Base-by-base conservation (phyloP, 306 rosid species). In the Fragaria nilgerrensis region DNA sequence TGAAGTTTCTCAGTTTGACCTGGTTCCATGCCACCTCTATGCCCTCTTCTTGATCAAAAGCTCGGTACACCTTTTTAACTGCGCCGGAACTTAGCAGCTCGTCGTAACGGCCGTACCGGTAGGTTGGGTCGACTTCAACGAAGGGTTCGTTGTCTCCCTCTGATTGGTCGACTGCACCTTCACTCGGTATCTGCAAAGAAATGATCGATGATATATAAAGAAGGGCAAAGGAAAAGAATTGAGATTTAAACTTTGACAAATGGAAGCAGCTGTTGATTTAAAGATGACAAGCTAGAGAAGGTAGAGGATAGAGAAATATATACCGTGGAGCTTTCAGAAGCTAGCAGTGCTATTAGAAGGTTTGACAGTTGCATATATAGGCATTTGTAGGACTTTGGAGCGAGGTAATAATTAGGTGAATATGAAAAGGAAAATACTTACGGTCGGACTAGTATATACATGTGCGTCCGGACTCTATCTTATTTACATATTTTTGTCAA, bases 1-100 rank as follows among this genome's bases (percentile, higher is more conserved):
- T 80, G 76, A 94, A 91, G 65, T 90, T 88, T 3, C 88, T 82
- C 4, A 95, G 89, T 74, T 85, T 95, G 74, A 95, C 98, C 79
- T 91, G 94, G 89, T 94, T 94, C 98, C 98, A 94, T 13, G 98
- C 97, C 58, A 94, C 96, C 48, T 94, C 98, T 19, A 91, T 94
- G 17, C 97, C 97, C 81, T 91, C 96, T 61, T 91, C 97, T 81
- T 91, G 98, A 79, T 94, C 97, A 44, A 94, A 94, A 14, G 91
- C 98, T 7, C 98, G 77, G 85, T 91, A 94, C 76, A 94, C 98
- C 79, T 88, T 94, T 53, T 94, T 94, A 78, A 90, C 96, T 14
- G 98, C 93, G 12, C 98, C 98, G 5, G 78, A 74, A 0, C 97
- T 97, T 1, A 91, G 82, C 1, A 94, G 85, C 86, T 94, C 98